phyloP scores from a whole-genome alignment of 192 early-diverging fungal species.

The Backusella psychrophila region DNA sequence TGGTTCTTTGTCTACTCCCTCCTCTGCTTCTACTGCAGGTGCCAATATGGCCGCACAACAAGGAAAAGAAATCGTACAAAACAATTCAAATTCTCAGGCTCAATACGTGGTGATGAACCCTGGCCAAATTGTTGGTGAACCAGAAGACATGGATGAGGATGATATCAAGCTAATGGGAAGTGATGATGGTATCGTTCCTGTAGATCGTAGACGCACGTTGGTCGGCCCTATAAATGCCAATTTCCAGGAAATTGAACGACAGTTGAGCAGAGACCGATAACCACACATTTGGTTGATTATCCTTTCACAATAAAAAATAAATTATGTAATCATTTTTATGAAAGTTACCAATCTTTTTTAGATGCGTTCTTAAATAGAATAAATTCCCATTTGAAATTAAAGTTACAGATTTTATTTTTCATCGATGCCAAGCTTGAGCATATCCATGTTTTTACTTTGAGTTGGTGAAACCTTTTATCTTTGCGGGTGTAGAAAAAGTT shows the following conservation, averaged over 20 bases:
- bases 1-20: slow-evolving; percentile 26
- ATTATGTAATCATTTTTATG: not conserved
- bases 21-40: slow-evolving; percentile 10
- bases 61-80: not conserved
- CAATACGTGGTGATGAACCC: slow-evolving; percentile 13
- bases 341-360: not conserved
- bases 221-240: slow-evolving; percentile 22
- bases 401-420: not conserved
- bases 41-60: slow-evolving; percentile 16
- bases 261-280: slow-evolving; percentile 33
- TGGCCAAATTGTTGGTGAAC: slow-evolving; percentile 27
- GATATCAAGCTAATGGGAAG: slow-evolving; percentile 20
- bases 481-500: not conserved
- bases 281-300: not conserved
- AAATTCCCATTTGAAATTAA: not conserved
- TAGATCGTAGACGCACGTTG: slow-evolving; percentile 19
- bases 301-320: not conserved
- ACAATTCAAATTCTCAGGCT: not conserved
- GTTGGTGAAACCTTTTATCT: not conserved
- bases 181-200: slow-evolving; percentile 15
- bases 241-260: slow-evolving; percentile 26
- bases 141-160: slow-evolving; percentile 37
- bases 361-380: not conserved
- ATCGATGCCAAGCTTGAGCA: not conserved
- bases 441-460: not conserved